These are phyloP conservation scores for Ilyonectria robusta DNA, from an alignment of 2,329 filamentous ascomycete genomes.

Conservation along the genomic window DNA sequence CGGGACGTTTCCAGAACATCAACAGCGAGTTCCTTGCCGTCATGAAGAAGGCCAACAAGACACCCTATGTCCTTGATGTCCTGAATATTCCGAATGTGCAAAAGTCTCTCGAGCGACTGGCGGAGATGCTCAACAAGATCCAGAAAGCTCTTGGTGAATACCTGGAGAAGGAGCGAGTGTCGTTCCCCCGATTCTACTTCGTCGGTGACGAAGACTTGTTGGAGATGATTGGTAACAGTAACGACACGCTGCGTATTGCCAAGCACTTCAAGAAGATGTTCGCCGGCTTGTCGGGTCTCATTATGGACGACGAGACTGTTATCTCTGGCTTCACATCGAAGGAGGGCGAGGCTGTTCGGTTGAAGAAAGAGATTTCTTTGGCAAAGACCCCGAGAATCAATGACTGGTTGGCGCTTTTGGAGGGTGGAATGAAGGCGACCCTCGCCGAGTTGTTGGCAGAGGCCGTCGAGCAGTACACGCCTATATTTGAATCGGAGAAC, in stretches of 20 bases:
- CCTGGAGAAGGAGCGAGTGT: constrained; percentile 95
- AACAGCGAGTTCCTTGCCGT: constrained; percentile 99
- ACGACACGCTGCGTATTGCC: constrained; percentile 94
- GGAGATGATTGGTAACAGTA: constrained; percentile 99
- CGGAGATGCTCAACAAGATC: constrained; percentile 98
- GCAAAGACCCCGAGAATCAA: constrained; percentile 97
- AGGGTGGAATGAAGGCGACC: constrained; percentile 93
- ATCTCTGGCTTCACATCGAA: constrained; percentile 96
- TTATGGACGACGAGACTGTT: constrained; percentile 90
- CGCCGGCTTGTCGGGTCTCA: constrained; percentile 89
- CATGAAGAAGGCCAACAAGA: constrained; percentile 99
- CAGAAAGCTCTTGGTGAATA: constrained; percentile 99
- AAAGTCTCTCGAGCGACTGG: constrained; percentile 93
- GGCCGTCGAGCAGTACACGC: constrained; percentile 85
- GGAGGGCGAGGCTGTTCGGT: constrained; percentile 88
- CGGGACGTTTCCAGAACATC: constrained; percentile 97
- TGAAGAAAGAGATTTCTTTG: constrained; percentile 93
- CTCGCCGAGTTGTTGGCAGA: constrained; percentile 92
- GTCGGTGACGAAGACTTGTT: constrained; percentile 98
- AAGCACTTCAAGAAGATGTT: constrained; percentile 99
- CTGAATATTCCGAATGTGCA: constrained; percentile 96
- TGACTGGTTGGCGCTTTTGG: constrained; percentile 95
- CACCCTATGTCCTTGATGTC: constrained; percentile 94
- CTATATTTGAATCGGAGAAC: constrained; percentile 79
- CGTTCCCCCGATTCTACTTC: constrained; percentile 99